phyloP scores from a whole-genome alignment of 169 alveolate species.

The Eimeria necatrix region DNA sequence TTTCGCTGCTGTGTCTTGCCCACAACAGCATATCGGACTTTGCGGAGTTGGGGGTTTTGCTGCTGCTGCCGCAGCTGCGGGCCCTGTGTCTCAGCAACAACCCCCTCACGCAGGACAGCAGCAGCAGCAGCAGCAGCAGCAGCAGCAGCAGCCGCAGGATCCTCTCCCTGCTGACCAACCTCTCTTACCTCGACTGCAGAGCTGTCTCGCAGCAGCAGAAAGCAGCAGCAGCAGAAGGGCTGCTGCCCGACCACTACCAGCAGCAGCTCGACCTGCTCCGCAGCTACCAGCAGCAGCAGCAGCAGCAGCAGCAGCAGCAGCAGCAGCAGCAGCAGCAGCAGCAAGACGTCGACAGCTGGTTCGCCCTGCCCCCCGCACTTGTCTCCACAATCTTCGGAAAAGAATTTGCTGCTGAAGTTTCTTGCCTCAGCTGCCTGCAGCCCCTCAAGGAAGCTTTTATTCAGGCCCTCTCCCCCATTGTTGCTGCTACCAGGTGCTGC shows the following conservation, averaged over 20 bases:
- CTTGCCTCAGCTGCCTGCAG: background rate
- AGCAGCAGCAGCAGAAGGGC: background rate
- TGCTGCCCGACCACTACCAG: conserved; percentile 24
- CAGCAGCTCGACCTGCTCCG: conserved; percentile 10
- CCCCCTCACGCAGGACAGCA: no score
- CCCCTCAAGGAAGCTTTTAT: background rate
- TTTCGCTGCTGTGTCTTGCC: background rate
- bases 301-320: conserved; percentile 63
- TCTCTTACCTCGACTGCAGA: background rate
- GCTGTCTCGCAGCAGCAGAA: background rate
- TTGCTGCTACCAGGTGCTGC: conserved; percentile 7
- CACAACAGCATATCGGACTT: background rate
- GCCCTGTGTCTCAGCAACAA: background rate
- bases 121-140: no score
- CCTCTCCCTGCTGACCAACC: background rate
- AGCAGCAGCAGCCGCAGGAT: background rate
- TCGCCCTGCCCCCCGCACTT: background rate
- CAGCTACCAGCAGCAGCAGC: background rate
- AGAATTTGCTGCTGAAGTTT: background rate
- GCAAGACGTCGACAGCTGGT: background rate
- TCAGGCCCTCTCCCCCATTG: background rate
- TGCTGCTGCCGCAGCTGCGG: conserved; percentile 2
- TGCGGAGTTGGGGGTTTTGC: background rate
- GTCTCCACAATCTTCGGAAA: background rate
- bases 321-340: conserved; percentile 52